Percentiles rank a stretch among this genome's conserved stretches.
Evolutionary conservation across 2,329 filamentous ascomycete species (phyloP).

Genomic region (Trichoderma harzianum): DNA sequence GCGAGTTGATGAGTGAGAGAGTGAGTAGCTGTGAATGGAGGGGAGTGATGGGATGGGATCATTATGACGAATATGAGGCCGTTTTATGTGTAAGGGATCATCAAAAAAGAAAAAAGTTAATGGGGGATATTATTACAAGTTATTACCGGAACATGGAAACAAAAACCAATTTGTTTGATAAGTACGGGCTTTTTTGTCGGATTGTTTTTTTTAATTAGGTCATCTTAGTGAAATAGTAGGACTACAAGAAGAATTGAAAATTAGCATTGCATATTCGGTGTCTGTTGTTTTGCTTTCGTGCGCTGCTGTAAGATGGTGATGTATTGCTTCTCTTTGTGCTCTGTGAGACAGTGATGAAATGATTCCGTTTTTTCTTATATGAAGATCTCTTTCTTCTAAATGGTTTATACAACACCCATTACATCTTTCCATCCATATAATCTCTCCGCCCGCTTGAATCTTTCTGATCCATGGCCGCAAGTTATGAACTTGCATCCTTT

Average conservation of each 20-base stretch:
- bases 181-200: not conserved
- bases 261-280: not conserved
- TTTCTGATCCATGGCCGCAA: no score
- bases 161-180: not conserved
- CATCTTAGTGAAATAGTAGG: not conserved
- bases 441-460: no score
- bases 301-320: no score
- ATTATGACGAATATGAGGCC: not conserved
- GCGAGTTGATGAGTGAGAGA: not conserved
- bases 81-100: not conserved
- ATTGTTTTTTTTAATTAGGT: not conserved
- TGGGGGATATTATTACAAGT: not conserved
- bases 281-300: no score
- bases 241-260: not conserved
- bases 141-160: not conserved
- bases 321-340: no score
- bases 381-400: not conserved
- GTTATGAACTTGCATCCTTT: not conserved
- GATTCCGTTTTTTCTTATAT: no score
- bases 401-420: no score
- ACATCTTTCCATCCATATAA: not conserved
- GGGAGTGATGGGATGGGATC: not conserved
- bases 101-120: not conserved
- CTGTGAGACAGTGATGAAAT: no score
- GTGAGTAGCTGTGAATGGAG: not conserved